Evolutionary conservation across 768 basidiomycete species (phyloP), one percentile per base, ranked within the genome.

Genomic region (Sporobolomyces roseus): DNA sequence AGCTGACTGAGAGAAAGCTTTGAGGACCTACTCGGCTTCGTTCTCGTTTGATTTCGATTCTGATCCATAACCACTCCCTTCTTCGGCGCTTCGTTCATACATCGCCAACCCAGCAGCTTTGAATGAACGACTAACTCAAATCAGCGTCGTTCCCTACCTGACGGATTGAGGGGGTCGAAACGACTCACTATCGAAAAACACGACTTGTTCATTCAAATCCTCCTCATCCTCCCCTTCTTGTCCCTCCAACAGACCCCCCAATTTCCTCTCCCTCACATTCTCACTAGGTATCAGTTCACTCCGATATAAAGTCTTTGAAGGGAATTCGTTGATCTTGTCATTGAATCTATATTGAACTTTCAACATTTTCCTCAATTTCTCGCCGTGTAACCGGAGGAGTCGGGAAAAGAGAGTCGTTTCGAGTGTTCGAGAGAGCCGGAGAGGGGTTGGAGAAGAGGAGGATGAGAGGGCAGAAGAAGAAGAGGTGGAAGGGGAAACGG

Each of bases 381-480:
- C 79, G 0, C 93, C 93, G 72, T 93, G 93, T 84, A 96, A 89
- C 50, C 81, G 83, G 78, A 97, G 90, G 14, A 99, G 81, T 27
- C 96, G 85, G 71, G 93, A 91, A 72, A 99, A 99, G 35, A 99
- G 81, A 0, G 96, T 98, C 1, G 85, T 87, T 75, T 93, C 90
- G 36, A 99, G 80, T 0, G 90, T 86, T 30, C 21, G 56, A 3
- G 53, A 19, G 12, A 30, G 43, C 1, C 55, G 12, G 53, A 30
- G 38, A 33, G 59, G 33, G 0, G 56, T n/a, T n/a, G n/a, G n/a
- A n/a, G 23, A 25, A 60, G 21, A 25, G 9, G 38, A 41, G 38
- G 35, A 41, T 7, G 29, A 14, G 33, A 36, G 32, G 13, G 48
- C 19, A 25, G 55, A 35, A 38, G 53, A 58, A 29, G 48, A 35